Evolutionary conservation across 176 grass and related monocot species (phyloP).

Genomic region (Aegilops sharonensis): DNA sequence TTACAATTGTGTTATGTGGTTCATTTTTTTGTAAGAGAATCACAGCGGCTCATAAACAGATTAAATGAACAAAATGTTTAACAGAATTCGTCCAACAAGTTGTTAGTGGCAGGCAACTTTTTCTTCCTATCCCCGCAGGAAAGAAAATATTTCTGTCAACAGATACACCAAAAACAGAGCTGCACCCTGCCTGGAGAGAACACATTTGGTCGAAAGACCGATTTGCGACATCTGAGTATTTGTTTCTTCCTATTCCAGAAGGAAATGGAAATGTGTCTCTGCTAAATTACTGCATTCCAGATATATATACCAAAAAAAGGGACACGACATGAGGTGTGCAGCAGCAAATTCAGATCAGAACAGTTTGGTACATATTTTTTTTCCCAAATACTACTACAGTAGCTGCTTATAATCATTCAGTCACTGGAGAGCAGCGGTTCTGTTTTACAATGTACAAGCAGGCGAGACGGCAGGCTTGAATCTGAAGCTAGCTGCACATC

Average conservation of each 20-base stretch:
- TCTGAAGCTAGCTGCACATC: slow-evolving; percentile 41
- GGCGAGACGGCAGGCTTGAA: slow-evolving; percentile 46
- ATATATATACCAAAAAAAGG: not conserved
- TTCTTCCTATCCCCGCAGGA: not conserved
- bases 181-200: not conserved
- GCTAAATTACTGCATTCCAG: not conserved
- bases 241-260: not conserved
- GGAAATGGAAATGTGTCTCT: not conserved
- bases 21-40: not conserved
- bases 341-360: not conserved
- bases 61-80: not conserved
- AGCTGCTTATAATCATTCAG: slow-evolving; percentile 16
- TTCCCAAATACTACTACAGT: slow-evolving; percentile 8
- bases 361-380: not conserved
- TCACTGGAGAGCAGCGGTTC: slow-evolving; percentile 16
- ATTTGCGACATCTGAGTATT: not conserved
- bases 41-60: not conserved
- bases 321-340: not conserved
- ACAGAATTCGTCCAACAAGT: not conserved
- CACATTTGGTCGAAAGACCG: not conserved
- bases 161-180: not conserved
- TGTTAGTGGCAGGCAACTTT: not conserved
- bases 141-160: not conserved
- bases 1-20: not conserved
- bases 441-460: slow-evolving; percentile 52